Percentiles rank a stretch among this genome's conserved stretches.
These are phyloP conservation scores for Cystofilobasidium bisporidii DNA, from an alignment of 768 basidiomycete genomes.

Conservation along the genomic window DNA sequence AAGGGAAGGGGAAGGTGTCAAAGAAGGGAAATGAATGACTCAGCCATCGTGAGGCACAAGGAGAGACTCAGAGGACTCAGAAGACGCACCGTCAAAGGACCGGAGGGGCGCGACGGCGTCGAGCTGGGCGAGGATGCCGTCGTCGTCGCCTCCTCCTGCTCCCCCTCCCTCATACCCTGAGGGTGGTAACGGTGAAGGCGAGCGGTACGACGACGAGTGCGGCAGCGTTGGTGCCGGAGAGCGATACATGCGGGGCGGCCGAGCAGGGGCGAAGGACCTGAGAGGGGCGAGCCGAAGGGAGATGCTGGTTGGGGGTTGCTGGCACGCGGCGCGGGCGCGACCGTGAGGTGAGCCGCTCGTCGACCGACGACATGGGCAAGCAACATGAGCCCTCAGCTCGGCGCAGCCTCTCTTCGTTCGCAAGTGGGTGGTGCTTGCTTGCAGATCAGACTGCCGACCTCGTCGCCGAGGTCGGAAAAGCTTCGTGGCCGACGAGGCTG, in stretches of 20 bases:
- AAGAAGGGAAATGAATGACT: too few relatives aligned
- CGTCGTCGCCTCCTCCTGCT: background rate
- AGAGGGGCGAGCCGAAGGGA: background rate
- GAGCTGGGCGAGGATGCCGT: constrained; percentile 7
- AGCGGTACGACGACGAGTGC: background rate
- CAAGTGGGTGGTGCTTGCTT: too few relatives aligned
- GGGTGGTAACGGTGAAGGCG: background rate
- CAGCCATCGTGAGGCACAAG: too few relatives aligned
- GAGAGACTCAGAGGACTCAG: background rate
- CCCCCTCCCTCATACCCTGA: background rate
- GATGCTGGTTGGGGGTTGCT: background rate
- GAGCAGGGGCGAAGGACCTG: too few relatives aligned
- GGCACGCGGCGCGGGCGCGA: background rate
- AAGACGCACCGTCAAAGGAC: constrained; percentile 11
- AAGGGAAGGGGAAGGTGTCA: too few relatives aligned
- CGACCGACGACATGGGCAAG: too few relatives aligned
- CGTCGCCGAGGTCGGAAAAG: too few relatives aligned
- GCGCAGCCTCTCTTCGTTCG: too few relatives aligned
- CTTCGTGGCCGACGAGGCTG: too few relatives aligned
- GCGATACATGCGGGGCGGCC: background rate
- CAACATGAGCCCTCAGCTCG: too few relatives aligned
- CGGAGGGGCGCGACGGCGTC: constrained; percentile 13
- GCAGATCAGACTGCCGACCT: too few relatives aligned
- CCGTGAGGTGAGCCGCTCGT: too few relatives aligned
- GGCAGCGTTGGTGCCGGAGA: background rate